Evolutionary conservation across 345 rosid species (phyloP).

Genomic region (Lenwebbia sp.): DNA sequence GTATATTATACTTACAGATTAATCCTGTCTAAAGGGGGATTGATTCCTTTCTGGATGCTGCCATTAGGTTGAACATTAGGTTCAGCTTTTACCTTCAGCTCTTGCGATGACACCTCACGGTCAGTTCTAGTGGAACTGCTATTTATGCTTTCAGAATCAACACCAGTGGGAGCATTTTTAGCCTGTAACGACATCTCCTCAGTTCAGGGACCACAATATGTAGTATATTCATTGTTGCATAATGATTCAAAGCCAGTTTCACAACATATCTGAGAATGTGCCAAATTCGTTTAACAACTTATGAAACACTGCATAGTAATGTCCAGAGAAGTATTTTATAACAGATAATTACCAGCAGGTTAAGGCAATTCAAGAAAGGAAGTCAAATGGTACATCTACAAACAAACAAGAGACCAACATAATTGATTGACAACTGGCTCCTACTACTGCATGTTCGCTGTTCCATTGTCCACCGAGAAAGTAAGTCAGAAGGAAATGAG

Average conservation of each 20-base stretch:
- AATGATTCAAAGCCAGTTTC: background rate
- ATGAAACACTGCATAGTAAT: background rate
- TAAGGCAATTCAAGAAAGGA: background rate
- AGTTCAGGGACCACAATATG: background rate
- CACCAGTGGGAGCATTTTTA: conserved; percentile 7
- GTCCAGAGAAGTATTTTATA: background rate
- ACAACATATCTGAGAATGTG: background rate
- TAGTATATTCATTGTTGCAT: background rate
- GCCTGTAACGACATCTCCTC: conserved; percentile 22
- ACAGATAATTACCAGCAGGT: background rate
- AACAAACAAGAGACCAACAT: background rate
- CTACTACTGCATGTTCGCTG: background rate
- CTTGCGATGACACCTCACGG: conserved; percentile 5
- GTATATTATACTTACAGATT: conserved; percentile 47
- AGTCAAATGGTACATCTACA: background rate
- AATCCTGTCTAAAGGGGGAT: conserved; percentile 51
- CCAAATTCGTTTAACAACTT: background rate
- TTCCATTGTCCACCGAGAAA: background rate
- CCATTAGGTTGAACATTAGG: conserved; percentile 12
- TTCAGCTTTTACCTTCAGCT: conserved; percentile 6
- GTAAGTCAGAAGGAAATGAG: background rate
- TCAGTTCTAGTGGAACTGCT: background rate
- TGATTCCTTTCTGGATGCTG: conserved; percentile 22
- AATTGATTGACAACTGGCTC: background rate
- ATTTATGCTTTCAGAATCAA: conserved; percentile 1